Percentiles rank a stretch among this genome's conserved stretches.
These are phyloP conservation scores for Rhodotorula sp. DNA, from an alignment of 1,284 basidiomycete species.

Conservation along the genomic window DNA sequence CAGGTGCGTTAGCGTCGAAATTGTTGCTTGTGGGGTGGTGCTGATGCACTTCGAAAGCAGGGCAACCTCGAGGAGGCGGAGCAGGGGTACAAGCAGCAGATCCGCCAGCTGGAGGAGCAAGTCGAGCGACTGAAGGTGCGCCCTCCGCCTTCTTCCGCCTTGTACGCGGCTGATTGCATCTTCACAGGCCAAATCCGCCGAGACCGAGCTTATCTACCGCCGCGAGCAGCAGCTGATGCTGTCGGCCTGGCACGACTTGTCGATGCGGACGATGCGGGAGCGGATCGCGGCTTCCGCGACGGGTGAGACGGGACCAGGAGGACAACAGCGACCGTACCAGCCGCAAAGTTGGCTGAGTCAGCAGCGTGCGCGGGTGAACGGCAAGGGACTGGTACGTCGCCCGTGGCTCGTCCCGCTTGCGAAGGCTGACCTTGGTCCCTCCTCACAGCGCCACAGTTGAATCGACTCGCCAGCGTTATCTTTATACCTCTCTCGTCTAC, in stretches of 20 bases:
- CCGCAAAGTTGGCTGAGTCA: constrained; percentile 61
- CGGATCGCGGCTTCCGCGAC: constrained; percentile 47
- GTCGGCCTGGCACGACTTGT: constrained; percentile 66
- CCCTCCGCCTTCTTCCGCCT: no score
- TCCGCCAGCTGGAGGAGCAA: constrained; percentile 70
- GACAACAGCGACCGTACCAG: constrained; percentile 43
- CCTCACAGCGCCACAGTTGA: not conserved
- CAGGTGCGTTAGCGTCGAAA: constrained; percentile 6
- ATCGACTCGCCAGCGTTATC: not conserved
- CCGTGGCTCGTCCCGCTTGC: no score
- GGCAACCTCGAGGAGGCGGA: constrained; percentile 69
- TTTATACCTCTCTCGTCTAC: no score
- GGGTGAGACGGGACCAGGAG: constrained; percentile 24
- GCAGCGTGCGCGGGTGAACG: constrained; percentile 55
- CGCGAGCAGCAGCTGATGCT: constrained; percentile 78
- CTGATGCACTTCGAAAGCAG: constrained; percentile 44
- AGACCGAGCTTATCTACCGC: constrained; percentile 63
- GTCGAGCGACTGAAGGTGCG: constrained; percentile 62
- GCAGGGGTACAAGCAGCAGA: constrained; percentile 65
- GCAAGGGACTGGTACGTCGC: constrained; percentile 26
- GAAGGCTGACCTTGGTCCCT: no score
- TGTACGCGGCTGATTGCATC: not conserved
- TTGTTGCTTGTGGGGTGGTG: not conserved
- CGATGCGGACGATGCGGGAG: constrained; percentile 63
- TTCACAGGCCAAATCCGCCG: constrained; percentile 50